phyloP scores from a whole-genome alignment of 2,329 filamentous ascomycete genomes.

The Botryotinia narcissicola region DNA sequence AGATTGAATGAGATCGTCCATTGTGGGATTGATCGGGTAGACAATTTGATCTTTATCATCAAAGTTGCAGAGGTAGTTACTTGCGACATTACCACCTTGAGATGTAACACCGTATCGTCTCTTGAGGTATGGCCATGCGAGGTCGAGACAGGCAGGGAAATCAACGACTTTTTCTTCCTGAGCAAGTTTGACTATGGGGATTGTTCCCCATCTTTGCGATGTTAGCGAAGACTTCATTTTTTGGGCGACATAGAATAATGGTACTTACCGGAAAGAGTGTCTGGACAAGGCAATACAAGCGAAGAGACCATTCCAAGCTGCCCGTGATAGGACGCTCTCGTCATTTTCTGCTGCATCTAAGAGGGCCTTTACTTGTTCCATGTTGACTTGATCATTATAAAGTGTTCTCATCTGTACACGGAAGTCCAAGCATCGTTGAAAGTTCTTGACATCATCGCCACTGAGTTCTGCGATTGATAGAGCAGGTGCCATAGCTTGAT shows the following conservation, averaged over 20 bases:
- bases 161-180: slow-evolving; percentile 38
- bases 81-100: slow-evolving; percentile 39
- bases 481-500: slow-evolving; percentile 34
- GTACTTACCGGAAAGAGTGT: slow-evolving; percentile 38
- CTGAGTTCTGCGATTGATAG: slow-evolving; percentile 31
- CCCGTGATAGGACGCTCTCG: slow-evolving; percentile 33
- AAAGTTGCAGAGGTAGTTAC: slow-evolving; percentile 40
- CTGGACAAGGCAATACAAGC: slow-evolving; percentile 37
- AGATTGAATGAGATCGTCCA: slow-evolving; percentile 32
- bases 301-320: slow-evolving; percentile 40
- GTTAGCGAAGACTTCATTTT: slow-evolving; percentile 1
- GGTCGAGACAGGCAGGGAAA: slow-evolving; percentile 37
- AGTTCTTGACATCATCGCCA: slow-evolving; percentile 36
- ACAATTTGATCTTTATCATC: slow-evolving; percentile 31
- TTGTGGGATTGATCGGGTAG: slow-evolving; percentile 39
- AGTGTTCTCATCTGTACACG: slow-evolving; percentile 14
- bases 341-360: slow-evolving; percentile 30
- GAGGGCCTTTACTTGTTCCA: slow-evolving; percentile 5
- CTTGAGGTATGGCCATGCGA: slow-evolving; percentile 39
- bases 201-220: slow-evolving; percentile 37
- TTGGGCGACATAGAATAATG: not conserved
- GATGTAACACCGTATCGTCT: slow-evolving; percentile 37
- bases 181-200: slow-evolving; percentile 40
- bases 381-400: slow-evolving; percentile 14
- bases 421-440: slow-evolving; percentile 18